Base-by-base conservation (phyloP, 352 stramenopile species). In the Globisporangium canariense region DNA sequence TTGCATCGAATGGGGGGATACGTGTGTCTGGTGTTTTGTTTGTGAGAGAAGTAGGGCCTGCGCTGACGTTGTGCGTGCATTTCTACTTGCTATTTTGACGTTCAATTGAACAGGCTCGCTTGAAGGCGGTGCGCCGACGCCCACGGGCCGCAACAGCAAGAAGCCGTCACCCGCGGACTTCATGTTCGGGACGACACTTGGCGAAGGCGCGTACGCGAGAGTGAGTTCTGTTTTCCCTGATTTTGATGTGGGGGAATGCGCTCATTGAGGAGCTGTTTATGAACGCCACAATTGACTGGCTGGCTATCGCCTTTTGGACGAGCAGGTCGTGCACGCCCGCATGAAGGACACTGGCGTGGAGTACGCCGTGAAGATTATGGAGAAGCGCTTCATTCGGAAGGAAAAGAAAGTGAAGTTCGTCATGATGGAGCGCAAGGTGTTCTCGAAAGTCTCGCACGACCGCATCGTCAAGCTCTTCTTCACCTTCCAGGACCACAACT, bases 301-400 rank as follows among this genome's bases (percentile, higher is more conserved):
- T 3, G 11, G 6, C 3, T 47, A 18, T 34, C 36, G 41, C 6
- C 9, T 40, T 40, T 16, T 28, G 16, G 20, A 13, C 51, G 10
- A 41, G 3, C 41, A 90, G 66, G 88, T 94, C 11, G 88, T 96
- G 51, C 88, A 96, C 52, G 86, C 88, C 46, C 85, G 87, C n/a
- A 94, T 94, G 80, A 97, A 97, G 60, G 82, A 92, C 70, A 92
- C 77, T 18, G 73, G 73, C n/a, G 76, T 73, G 5, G 84, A 97
- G 69, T 97, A 96, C 62, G 89, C 89, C 0, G 81, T 97, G 18
- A 97, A 97, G 74, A 95, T 97, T 61, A 97, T 97, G 88, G 89
- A 97, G 65, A 95, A 97, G 69, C 75, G 81, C 45, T 94, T 95
- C 68, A 96, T 97, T 66, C 86, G 84, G 58, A 93, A 92, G 74